A percentile compares a stretch with the other conserved stretches of the same genome.
Conservation (phyloP, 805 yeast genomes). For the Nakazawaea anatomiae region DNA sequence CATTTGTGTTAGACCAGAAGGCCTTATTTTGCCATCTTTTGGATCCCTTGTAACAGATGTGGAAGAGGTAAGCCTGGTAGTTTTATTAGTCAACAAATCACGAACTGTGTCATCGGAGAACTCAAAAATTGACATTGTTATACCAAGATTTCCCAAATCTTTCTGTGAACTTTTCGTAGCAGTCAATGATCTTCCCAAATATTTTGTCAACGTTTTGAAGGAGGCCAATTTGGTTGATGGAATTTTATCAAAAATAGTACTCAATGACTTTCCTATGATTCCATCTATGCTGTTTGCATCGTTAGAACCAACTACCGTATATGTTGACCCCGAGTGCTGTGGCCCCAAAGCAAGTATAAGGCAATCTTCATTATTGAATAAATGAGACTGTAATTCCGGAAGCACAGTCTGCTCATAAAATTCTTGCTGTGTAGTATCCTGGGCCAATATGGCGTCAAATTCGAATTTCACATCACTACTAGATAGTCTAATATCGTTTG, state of each 20-base stretch:
- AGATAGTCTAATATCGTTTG: background rate
- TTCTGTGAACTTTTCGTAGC: background rate
- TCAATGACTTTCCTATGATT: slow-evolving; percentile 15
- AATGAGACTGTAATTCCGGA: slow-evolving; percentile 25
- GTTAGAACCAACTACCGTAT: slow-evolving; percentile 29
- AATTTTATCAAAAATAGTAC: slow-evolving; percentile 17
- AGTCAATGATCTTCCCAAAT: slow-evolving; percentile 2
- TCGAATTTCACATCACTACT: background rate
- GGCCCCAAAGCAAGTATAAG: slow-evolving; percentile 47
- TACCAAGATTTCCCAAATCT: slow-evolving; percentile 20
- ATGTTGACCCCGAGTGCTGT: slow-evolving; percentile 45
- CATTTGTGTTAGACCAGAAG: slow-evolving; percentile 34
- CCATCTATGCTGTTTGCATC: slow-evolving; percentile 13
- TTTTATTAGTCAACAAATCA: slow-evolving; percentile 28
- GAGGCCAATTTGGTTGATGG: background rate
- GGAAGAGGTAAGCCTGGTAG: slow-evolving; percentile 20
- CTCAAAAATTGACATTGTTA: slow-evolving; percentile 49
- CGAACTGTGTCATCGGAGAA: slow-evolving; percentile 40
- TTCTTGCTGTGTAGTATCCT: slow-evolving; percentile 25
- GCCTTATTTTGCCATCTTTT: slow-evolving; percentile 36
- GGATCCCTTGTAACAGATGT: slow-evolving; percentile 37
- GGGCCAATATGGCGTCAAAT: slow-evolving; percentile 11
- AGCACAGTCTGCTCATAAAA: slow-evolving; percentile 28
- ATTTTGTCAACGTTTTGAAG: slow-evolving; percentile 1
- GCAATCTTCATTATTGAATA: slow-evolving; percentile 31